Evolutionary conservation across 768 basidiomycete species (phyloP).

Genomic region (Hypsizygus marmoreus): DNA sequence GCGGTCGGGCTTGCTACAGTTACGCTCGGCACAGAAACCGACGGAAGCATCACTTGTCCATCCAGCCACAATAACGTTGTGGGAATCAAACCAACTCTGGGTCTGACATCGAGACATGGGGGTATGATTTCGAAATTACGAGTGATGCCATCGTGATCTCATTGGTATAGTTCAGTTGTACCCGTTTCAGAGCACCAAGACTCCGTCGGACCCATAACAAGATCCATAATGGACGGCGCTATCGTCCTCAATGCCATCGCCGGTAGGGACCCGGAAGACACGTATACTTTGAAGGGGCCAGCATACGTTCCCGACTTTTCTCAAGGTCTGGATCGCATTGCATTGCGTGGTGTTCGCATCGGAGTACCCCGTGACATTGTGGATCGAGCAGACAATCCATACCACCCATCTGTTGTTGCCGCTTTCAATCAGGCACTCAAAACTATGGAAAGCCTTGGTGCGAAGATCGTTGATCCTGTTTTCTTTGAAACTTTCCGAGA

Average conservation of each 20-base stretch:
- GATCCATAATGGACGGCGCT: slow-evolving; percentile 56
- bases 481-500: slow-evolving; percentile 57
- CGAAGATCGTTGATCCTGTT: slow-evolving; percentile 63
- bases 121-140: slow-evolving; percentile 31
- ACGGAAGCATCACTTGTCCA: slow-evolving; percentile 58
- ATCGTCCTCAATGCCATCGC: slow-evolving; percentile 58
- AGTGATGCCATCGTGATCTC: not conserved
- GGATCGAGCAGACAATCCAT: too few species aligned
- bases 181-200: slow-evolving; percentile 64
- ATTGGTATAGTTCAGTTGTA: slow-evolving; percentile 53
- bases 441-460: slow-evolving; percentile 41
- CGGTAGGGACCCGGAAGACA: slow-evolving; percentile 55
- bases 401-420: slow-evolving; percentile 34
- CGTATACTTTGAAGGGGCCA: slow-evolving; percentile 56
- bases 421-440: slow-evolving; percentile 42
- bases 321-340: slow-evolving; percentile 48
- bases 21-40: slow-evolving; percentile 51
- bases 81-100: slow-evolving; percentile 63
- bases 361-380: slow-evolving; percentile 51
- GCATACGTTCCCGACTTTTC: slow-evolving; percentile 54
- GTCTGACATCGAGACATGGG: slow-evolving; percentile 59
- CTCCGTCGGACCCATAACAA: slow-evolving; percentile 57
- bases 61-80: slow-evolving; percentile 53
- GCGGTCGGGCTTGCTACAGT: slow-evolving; percentile 53
- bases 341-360: slow-evolving; percentile 52